Percentiles rank a stretch among this genome's conserved stretches.
phyloP scores from a whole-genome alignment of 768 basidiomycete species.

The Lactifluus pinguis region DNA sequence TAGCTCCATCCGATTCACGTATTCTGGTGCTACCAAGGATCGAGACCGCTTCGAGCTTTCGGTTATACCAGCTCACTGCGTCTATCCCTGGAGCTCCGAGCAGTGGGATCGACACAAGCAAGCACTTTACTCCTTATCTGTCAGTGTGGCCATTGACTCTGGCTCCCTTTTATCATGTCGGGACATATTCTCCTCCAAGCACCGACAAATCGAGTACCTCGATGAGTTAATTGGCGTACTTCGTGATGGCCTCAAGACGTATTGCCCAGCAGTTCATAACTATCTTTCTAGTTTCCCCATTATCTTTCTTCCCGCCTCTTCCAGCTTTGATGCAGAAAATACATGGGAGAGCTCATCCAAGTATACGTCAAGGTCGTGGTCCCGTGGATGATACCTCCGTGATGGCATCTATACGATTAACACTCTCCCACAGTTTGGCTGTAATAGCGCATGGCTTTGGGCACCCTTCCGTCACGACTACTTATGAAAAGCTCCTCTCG shows the following conservation, averaged over 20 bases:
- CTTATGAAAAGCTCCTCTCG: background rate
- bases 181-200: background rate
- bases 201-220: background rate
- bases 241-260: background rate
- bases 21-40: background rate
- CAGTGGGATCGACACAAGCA: background rate
- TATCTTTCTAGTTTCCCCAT: background rate
- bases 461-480: background rate
- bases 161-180: background rate
- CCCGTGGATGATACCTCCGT: no score
- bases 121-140: background rate
- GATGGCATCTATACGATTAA: no score
- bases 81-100: background rate
- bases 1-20: background rate
- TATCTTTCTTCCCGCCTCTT: background rate
- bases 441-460: rapidly evolving
- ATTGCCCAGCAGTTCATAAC: background rate
- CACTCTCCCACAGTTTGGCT: background rate
- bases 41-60: background rate
- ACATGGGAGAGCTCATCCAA: no score
- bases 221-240: background rate
- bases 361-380: no score
- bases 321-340: background rate
- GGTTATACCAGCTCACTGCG: background rate
- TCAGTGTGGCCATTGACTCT: no score